Evolutionary conservation across 345 rosid species (phyloP).

Genomic region (Heritiera fomes): DNA sequence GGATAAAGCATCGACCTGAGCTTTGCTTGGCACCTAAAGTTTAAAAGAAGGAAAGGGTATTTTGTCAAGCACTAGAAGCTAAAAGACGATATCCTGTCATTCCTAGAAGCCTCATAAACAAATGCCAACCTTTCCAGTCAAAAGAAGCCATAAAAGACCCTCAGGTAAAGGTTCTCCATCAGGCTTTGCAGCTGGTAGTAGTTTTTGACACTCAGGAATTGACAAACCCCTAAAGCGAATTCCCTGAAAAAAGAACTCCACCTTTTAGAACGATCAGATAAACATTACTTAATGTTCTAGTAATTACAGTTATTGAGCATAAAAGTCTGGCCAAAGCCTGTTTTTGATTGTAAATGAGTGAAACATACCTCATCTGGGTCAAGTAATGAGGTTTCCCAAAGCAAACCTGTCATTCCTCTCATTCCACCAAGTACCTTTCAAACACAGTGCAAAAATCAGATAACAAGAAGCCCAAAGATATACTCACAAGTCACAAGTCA

Average conservation of each 20-base stretch:
- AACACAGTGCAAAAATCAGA: conserved; percentile 13
- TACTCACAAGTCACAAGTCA: neutral
- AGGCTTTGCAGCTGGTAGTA: conserved; percentile 82
- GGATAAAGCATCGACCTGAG: conserved; percentile 82
- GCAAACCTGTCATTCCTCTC: conserved; percentile 98
- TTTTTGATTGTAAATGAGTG: neutral
- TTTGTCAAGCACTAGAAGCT: neutral
- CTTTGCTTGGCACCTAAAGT: conserved; percentile 73
- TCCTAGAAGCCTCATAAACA: conserved; percentile 15
- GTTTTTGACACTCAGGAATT: conserved; percentile 95
- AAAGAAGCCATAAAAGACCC: conserved; percentile 97
- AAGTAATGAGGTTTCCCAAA: conserved; percentile 97
- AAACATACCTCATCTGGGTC: conserved; percentile 86
- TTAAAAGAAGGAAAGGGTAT: conserved; percentile 10
- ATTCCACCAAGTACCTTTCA: conserved; percentile 92
- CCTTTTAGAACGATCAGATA: conserved; percentile 18
- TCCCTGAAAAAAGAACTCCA: conserved; percentile 52
- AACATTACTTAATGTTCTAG: neutral
- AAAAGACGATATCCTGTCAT: neutral
- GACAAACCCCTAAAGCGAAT: conserved; percentile 93
- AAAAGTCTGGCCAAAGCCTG: neutral
- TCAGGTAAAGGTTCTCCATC: conserved; percentile 97
- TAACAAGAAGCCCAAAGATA: conserved; percentile 9
- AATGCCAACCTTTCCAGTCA: conserved; percentile 82
- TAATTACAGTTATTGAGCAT: neutral